phyloP scores from a whole-genome alignment of 208 protist genomes.

The Leishmania major region DNA sequence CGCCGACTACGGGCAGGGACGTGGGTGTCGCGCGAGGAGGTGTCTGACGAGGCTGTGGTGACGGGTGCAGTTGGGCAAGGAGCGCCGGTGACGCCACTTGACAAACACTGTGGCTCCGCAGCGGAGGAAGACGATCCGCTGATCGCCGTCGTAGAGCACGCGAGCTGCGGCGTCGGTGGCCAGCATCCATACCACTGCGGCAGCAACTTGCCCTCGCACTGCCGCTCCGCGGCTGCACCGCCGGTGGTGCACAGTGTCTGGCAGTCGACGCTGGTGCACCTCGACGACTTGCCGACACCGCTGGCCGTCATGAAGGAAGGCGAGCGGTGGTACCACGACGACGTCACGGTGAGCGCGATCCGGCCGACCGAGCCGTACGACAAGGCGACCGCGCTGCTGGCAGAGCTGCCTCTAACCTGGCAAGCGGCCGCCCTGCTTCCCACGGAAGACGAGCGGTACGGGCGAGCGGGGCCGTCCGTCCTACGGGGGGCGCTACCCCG shows the following conservation, averaged over 20 bases:
- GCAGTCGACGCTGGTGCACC: conserved; percentile 90
- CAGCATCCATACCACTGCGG: conserved; percentile 23
- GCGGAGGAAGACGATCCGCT: conserved; percentile 21
- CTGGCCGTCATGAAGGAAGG: conserved; percentile 80
- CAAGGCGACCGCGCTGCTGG: conserved; percentile 36
- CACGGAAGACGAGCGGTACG: conserved; percentile 33
- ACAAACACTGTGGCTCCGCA: neutral
- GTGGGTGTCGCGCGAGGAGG: conserved; percentile 45
- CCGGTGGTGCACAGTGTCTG: conserved; percentile 75
- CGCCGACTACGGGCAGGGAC: conserved; percentile 27
- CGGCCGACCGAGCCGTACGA: conserved; percentile 82
- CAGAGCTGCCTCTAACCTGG: conserved; percentile 30
- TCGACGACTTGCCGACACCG: conserved; percentile 86
- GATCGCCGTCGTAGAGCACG: conserved; percentile 40
- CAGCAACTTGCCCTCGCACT: conserved; percentile 1
- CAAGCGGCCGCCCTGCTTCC: conserved; percentile 41
- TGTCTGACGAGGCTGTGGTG: conserved; percentile 5
- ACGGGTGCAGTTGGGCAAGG: neutral
- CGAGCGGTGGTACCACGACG: conserved; percentile 90
- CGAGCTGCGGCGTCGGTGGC: neutral
- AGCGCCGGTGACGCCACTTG: neutral
- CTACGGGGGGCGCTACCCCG: conserved; percentile 68
- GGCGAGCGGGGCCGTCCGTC: conserved; percentile 33
- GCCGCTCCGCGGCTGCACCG: conserved; percentile 2
- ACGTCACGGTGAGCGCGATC: conserved; percentile 74